These are phyloP conservation scores for Hirsutella rhossiliensis DNA, from an alignment of 2,329 filamentous ascomycete species.

Conservation along the genomic window DNA sequence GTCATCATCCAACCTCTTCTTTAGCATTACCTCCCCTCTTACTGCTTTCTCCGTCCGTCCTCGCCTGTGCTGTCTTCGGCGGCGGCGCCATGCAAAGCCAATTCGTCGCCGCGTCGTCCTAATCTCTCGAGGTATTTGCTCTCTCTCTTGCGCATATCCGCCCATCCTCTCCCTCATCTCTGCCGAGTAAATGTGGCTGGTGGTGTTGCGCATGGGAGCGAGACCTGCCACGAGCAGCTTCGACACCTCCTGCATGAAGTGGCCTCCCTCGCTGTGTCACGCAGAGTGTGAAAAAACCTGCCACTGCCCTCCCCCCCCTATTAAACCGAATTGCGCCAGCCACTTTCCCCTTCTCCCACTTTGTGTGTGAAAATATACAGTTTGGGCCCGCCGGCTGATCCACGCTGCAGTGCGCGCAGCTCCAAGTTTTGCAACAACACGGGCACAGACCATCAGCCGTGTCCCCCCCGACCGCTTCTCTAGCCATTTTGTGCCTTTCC, in stretches of 20 bases:
- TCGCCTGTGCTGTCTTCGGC: not conserved
- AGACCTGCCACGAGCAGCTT: not conserved
- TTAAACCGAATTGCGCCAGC: not conserved
- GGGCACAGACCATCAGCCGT: not conserved
- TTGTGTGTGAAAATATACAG: not conserved
- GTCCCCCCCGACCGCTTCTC: not conserved
- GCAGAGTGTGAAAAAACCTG: not conserved
- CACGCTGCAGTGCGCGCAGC: not conserved
- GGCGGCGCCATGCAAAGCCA: not conserved
- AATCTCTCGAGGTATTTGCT: not conserved
- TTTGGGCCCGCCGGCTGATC: not conserved
- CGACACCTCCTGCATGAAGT: not conserved
- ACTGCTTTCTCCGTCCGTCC: not conserved
- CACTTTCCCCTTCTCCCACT: not conserved
- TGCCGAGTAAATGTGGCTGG: not conserved
- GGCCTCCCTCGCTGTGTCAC: not conserved
- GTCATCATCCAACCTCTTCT: not conserved
- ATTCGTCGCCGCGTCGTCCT: not conserved
- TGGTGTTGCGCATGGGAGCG: no score
- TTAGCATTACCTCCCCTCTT: not conserved
- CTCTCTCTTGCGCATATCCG: not conserved
- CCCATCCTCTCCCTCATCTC: not conserved
- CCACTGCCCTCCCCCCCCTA: not conserved
- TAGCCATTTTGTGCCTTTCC: not conserved
- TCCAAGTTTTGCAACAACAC: not conserved